Percentiles rank a stretch among this genome's conserved stretches.
Evolutionary conservation across 805 yeast species (phyloP).

Genomic region (Diddensiella transvaalensis): DNA sequence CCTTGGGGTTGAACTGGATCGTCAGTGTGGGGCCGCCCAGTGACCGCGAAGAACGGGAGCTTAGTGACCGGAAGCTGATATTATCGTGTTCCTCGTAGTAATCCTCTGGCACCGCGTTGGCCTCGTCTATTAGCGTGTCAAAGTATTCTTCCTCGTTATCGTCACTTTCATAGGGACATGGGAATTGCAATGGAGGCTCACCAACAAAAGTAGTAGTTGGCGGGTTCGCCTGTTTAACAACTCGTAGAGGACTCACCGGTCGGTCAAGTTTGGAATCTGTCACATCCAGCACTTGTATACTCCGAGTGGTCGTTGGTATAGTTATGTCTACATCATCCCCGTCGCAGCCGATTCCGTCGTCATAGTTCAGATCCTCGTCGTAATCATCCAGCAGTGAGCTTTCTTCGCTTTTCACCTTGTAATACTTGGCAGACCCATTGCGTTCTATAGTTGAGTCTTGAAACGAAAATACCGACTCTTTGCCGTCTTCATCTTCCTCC

Average conservation of each 20-base stretch:
- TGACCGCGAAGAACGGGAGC: constrained; percentile 7
- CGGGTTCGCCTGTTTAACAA: constrained; percentile 1
- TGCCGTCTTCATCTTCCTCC: constrained; percentile 22
- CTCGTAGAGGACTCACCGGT: constrained; percentile 3
- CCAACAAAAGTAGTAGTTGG: constrained; percentile 3
- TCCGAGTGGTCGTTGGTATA: background rate
- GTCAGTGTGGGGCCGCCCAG: background rate
- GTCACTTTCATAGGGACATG: constrained; percentile 19
- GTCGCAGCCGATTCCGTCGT: constrained; percentile 9
- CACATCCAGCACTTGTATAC: background rate
- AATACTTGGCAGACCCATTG: constrained; percentile 51
- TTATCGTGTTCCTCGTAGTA: constrained; percentile 8
- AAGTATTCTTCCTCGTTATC: constrained; percentile 34
- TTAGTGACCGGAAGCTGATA: constrained; percentile 4
- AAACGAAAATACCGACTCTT: constrained; percentile 45
- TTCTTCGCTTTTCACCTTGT: constrained; percentile 33
- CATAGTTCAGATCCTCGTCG: constrained; percentile 36
- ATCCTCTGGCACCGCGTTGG: constrained; percentile 45
- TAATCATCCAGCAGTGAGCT: constrained; percentile 27
- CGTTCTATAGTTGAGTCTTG: constrained; percentile 37
- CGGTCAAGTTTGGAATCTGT: background rate
- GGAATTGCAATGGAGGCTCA: background rate
- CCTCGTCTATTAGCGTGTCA: constrained; percentile 49
- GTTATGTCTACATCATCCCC: background rate
- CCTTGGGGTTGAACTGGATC: constrained; percentile 5